Evolutionary conservation across 2,329 filamentous ascomycete species (phyloP), one percentile per base, ranked within the genome.

Genomic region (Biscogniauxia mediterranea): DNA sequence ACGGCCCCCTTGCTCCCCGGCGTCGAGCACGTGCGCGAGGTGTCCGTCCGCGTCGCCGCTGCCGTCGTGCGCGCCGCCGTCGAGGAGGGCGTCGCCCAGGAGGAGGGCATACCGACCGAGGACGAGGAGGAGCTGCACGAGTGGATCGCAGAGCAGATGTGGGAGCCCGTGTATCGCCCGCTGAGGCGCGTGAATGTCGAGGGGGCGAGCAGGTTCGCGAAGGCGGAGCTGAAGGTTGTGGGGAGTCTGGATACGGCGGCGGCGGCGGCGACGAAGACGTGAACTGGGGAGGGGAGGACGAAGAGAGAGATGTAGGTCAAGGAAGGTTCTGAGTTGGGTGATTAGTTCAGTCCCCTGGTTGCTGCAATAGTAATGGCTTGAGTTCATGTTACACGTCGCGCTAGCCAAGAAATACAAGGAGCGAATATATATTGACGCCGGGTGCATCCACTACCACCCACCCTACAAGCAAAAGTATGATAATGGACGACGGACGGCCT

Each of bases 91-190:
- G 75, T 94, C 19, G 86, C 88, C 0, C 84, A 85, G 60, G 83
- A 88, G 66, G 71, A 85, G 61, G 83, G 77, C 0, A 93, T 96
- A 52, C 92, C 91, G 0, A 68, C 70, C n/a, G n/a, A n/a, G 0
- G 72, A 79, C 2, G 77, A 85, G 1, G 77, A 70, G 0, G 83
- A 86, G 2, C 68, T 92, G 38, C 86, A 90, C 59, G 83, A 84
- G 60, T 94, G 90, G 90, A 87, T 93, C 61, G 74, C 81, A 25
- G 88, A 88, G 76, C 90, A 93, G 79, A 93, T 93, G 90, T 93
- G 90, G 91, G 79, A 89, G 64, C 82, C 90, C 0, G 81, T 80
- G 55, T 94, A 93, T 72, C 76, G 89, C 25, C 83, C 85, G 1
- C 72, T 92, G 66, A 83, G 81, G 71, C 78, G 81, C 42, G 86